A percentile compares a stretch with the other conserved stretches of the same genome.
Evolutionary conservation across 768 basidiomycete genomes (phyloP).

Genomic region (Chiua virens): DNA sequence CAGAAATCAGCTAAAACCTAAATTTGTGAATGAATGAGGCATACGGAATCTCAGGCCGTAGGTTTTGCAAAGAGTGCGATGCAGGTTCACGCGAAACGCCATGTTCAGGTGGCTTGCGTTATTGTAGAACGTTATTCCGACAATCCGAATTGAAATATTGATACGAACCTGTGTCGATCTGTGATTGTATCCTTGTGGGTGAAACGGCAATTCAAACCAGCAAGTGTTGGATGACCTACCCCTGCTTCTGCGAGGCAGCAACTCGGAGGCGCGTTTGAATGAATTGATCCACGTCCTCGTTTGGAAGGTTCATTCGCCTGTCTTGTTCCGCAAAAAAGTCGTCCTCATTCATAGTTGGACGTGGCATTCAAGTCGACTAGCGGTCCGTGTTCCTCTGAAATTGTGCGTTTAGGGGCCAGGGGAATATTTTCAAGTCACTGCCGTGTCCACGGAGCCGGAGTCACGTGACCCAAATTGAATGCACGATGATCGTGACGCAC

Average conservation of each 20-base stretch:
- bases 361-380: too few species aligned
- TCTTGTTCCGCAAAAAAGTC: constrained; percentile 58
- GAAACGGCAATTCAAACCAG: background rate
- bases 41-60: constrained; percentile 5
- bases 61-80: background rate
- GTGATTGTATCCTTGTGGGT: constrained; percentile 1
- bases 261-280: constrained; percentile 33
- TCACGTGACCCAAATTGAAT: too few species aligned
- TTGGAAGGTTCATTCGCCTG: constrained; percentile 49
- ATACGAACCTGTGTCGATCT: constrained; percentile 6
- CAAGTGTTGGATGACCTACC: constrained; percentile 11
- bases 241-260: constrained; percentile 9
- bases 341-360: constrained; percentile 34
- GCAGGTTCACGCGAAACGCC: background rate
- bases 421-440: too few species aligned
- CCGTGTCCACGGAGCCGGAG: too few species aligned
- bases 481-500: too few species aligned
- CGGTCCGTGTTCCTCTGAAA: background rate
- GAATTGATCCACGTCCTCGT: constrained; percentile 53
- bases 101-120: background rate
- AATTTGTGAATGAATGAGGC: background rate
- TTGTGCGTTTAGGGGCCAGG: background rate
- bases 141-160: background rate
- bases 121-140: background rate
- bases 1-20: background rate